Evolutionary conservation across 192 early-diverging fungal species (phyloP).

Genomic region (Linnemannia exigua): DNA sequence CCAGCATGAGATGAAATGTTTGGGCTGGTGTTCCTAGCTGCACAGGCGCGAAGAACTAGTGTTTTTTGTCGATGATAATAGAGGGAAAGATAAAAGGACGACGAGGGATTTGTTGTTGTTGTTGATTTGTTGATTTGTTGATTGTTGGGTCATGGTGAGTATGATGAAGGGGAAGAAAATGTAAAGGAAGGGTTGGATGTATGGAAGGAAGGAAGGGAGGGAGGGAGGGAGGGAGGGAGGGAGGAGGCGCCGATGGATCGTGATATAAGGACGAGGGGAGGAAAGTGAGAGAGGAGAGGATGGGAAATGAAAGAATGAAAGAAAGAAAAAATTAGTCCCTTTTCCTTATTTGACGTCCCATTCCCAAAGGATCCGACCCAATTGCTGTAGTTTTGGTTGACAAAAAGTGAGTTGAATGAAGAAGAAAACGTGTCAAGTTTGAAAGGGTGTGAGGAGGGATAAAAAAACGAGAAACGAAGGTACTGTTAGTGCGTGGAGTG

Average conservation of each 20-base stretch:
- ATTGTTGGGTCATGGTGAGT: too few species aligned
- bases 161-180: too few species aligned
- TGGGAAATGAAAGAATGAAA: neutral
- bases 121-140: too few species aligned
- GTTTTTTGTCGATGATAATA: neutral
- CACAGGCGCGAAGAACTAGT: conserved; percentile 40
- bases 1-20: conserved; percentile 38
- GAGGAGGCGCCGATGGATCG: neutral
- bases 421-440: neutral
- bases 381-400: neutral
- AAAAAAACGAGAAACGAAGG: neutral
- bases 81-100: neutral
- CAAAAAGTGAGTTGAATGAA: neutral
- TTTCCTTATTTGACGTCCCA: neutral
- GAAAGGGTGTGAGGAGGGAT: neutral
- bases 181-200: neutral
- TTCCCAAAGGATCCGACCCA: neutral
- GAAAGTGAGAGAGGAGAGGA: neutral
- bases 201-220: neutral
- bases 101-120: neutral
- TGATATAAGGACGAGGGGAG: neutral
- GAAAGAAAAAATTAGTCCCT: neutral
- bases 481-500: neutral
- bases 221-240: neutral
- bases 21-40: conserved; percentile 41